These are phyloP conservation scores for Pyracantha coccinea DNA, from an alignment of 331 rosid genomes.

Conservation along the genomic window DNA sequence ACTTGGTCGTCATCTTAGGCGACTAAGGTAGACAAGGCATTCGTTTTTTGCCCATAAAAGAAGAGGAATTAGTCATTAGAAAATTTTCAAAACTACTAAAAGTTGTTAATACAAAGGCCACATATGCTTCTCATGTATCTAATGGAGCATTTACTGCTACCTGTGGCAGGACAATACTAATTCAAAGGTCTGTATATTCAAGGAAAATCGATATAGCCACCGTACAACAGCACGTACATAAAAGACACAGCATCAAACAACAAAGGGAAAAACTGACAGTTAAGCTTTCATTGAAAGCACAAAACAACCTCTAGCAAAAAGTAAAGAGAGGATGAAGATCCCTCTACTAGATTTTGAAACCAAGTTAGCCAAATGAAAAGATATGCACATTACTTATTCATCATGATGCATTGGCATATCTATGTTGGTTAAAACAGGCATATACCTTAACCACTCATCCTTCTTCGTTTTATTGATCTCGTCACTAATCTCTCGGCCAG, in stretches of 20 bases:
- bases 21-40: not conserved
- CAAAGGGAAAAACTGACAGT: not conserved
- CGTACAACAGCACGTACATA: not conserved
- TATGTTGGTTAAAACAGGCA: not conserved
- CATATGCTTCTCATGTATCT: not conserved
- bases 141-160: not conserved
- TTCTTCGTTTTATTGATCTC: slow-evolving; percentile 64
- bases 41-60: not conserved
- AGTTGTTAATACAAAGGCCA: not conserved
- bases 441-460: slow-evolving; percentile 58
- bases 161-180: not conserved
- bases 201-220: not conserved
- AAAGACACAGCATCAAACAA: not conserved
- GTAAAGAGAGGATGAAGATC: not conserved
- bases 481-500: slow-evolving; percentile 66
- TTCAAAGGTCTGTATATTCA: not conserved
- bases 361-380: not conserved
- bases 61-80: too few relatives aligned
- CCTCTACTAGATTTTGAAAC: not conserved
- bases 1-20: not conserved
- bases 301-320: not conserved
- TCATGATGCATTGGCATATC: not conserved
- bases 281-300: not conserved
- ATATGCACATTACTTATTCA: not conserved
- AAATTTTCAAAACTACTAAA: not conserved